Conservation (phyloP, 306 rosid genomes). For the Parietaria judaica region DNA sequence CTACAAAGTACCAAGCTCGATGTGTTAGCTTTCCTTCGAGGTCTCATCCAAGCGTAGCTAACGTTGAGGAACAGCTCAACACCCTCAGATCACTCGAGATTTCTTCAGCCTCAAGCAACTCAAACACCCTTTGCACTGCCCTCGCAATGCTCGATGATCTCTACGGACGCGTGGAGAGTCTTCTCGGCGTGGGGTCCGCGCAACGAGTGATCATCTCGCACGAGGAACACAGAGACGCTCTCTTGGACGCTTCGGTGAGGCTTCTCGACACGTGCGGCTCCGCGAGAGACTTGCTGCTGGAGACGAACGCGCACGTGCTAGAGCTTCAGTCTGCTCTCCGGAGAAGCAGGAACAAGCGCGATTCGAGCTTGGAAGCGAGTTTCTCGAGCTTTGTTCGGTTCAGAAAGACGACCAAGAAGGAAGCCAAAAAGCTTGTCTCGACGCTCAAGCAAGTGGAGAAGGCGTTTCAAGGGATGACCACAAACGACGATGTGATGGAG, state of each 20-base stretch:
- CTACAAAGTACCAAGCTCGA: constrained; percentile 28
- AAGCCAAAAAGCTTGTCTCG: constrained; percentile 27
- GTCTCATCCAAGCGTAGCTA: constrained; percentile 47
- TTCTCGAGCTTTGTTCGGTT: neutral
- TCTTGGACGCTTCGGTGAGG: constrained; percentile 16
- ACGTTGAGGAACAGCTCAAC: constrained; percentile 41
- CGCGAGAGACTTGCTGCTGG: neutral
- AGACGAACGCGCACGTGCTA: neutral
- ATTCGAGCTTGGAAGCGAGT: neutral
- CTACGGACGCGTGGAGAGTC: constrained; percentile 41
- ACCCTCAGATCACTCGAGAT: constrained; percentile 35
- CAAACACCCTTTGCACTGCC: constrained; percentile 26
- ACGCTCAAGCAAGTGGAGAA: constrained; percentile 16
- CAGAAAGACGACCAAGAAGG: neutral
- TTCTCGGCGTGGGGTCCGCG: constrained; percentile 51
- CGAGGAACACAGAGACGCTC: constrained; percentile 36
- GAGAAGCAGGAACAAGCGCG: neutral
- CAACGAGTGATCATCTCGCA: constrained; percentile 37
- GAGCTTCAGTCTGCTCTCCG: neutral
- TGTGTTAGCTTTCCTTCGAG: constrained; percentile 60
- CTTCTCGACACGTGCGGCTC: neutral
- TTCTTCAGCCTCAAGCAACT: constrained; percentile 28
- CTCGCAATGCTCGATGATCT: constrained; percentile 39
- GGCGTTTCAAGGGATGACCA: constrained; percentile 7
- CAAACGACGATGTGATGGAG: constrained; percentile 17